These are phyloP conservation scores for Thelonectria olida DNA, from an alignment of 2,329 filamentous ascomycete genomes.

Conservation along the genomic window DNA sequence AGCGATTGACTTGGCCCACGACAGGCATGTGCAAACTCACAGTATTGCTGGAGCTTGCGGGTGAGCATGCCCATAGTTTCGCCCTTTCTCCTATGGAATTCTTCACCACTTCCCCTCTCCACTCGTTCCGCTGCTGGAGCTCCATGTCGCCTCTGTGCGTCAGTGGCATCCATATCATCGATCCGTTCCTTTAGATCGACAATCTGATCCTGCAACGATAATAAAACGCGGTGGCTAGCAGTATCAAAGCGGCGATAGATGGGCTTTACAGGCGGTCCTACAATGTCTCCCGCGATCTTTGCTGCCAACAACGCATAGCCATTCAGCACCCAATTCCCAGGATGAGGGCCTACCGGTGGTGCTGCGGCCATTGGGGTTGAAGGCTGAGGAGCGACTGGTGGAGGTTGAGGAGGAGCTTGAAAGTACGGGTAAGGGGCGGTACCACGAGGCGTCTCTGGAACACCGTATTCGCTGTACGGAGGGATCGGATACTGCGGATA, in stretches of 20 bases:
- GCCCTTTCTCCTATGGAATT: conserved; percentile 7
- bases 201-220: conserved; percentile 88
- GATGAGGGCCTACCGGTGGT: neutral
- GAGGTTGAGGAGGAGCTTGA: neutral
- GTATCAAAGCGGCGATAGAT: conserved; percentile 86
- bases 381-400: neutral
- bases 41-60: conserved; percentile 72
- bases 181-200: conserved; percentile 83
- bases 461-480: conserved; percentile 12
- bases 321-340: conserved; percentile 53
- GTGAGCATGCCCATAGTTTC: neutral
- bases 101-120: conserved; percentile 45
- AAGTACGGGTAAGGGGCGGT: conserved; percentile 13
- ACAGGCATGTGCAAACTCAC: conserved; percentile 51
- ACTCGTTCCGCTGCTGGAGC: conserved; percentile 68
- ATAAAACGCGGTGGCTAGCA: conserved; percentile 81
- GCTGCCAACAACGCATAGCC: conserved; percentile 73
- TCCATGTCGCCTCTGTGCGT: conserved; percentile 56
- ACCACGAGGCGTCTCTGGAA: conserved; percentile 14
- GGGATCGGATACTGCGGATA: neutral
- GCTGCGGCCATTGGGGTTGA: conserved; percentile 5
- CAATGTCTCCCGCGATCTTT: conserved; percentile 51
- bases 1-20: neutral
- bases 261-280: conserved; percentile 55
- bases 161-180: conserved; percentile 69